Evolutionary conservation across 805 yeast genomes (phyloP).

Genomic region (Yueomyces sp.): DNA sequence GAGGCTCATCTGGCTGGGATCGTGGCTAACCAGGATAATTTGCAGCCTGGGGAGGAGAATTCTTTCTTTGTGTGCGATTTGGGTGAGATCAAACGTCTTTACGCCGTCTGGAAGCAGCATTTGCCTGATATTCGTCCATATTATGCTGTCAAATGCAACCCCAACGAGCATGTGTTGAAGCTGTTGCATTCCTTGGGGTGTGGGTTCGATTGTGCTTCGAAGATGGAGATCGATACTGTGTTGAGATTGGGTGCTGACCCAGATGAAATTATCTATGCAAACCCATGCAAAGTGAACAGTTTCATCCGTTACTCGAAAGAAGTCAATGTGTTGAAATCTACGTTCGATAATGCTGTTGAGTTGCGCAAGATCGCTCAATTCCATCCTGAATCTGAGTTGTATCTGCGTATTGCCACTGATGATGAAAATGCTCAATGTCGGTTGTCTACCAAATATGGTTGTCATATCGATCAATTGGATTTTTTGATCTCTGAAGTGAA

Average conservation of each 20-base stretch:
- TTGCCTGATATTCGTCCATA: slow-evolving; percentile 75
- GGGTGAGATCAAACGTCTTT: slow-evolving; percentile 53
- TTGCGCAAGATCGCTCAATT: slow-evolving; percentile 52
- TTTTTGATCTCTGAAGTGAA: slow-evolving; percentile 48
- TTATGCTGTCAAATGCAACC: slow-evolving; percentile 93
- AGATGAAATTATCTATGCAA: slow-evolving; percentile 70
- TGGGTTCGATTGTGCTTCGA: slow-evolving; percentile 89
- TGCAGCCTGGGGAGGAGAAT: slow-evolving; percentile 68
- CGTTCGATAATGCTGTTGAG: slow-evolving; percentile 84
- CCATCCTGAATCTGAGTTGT: slow-evolving; percentile 58
- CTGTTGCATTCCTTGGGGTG: slow-evolving; percentile 49
- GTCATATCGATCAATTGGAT: slow-evolving; percentile 41
- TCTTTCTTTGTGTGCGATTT: slow-evolving; percentile 83
- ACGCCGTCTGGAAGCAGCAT: slow-evolving; percentile 43
- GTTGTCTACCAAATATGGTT: slow-evolving; percentile 81
- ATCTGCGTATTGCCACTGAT: slow-evolving; percentile 79
- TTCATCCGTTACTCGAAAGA: slow-evolving; percentile 60
- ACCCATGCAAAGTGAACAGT: slow-evolving; percentile 85
- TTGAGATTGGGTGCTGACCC: slow-evolving; percentile 51
- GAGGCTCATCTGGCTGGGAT: slow-evolving; percentile 25
- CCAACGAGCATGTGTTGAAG: slow-evolving; percentile 45
- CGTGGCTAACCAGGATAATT: slow-evolving; percentile 37
- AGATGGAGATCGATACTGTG: slow-evolving; percentile 62
- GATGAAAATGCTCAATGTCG: slow-evolving; percentile 81
- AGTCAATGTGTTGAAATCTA: slow-evolving; percentile 51